Evolutionary conservation across 352 stramenopile species (phyloP).

Genomic region (Aphanomyces cochlioides): DNA sequence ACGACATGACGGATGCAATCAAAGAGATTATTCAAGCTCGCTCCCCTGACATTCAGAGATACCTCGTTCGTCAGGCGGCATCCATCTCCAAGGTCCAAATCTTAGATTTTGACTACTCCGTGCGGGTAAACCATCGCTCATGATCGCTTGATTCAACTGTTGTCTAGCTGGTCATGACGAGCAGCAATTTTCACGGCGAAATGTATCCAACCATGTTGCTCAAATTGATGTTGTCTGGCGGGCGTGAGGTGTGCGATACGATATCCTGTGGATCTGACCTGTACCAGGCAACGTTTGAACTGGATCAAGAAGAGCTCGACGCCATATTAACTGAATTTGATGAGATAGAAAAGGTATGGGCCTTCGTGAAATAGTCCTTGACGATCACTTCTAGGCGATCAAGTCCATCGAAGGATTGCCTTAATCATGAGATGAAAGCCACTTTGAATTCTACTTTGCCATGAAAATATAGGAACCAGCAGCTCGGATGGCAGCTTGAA

Average conservation of each 20-base stretch:
- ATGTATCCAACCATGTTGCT: conserved; percentile 18
- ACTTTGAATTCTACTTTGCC: background rate
- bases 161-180: conserved; percentile 23
- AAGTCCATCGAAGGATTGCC: too few species aligned
- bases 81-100: conserved; percentile 13
- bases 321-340: conserved; percentile 18
- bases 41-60: conserved; percentile 22
- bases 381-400: too few species aligned
- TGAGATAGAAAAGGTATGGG: conserved; percentile 19
- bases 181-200: conserved; percentile 23
- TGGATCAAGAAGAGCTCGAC: conserved; percentile 18
- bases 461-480: conserved; percentile 7
- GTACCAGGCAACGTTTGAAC: conserved; percentile 10
- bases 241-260: conserved; percentile 1
- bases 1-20: conserved; percentile 1
- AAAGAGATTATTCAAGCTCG: conserved; percentile 17
- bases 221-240: background rate
- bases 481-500: conserved; percentile 6
- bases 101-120: conserved; percentile 27
- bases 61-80: conserved; percentile 22
- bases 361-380: background rate
- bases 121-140: conserved; percentile 8
- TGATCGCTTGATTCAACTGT: background rate
- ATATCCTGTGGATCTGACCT: background rate
- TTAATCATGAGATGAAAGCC: background rate